Percentiles rank a stretch among this genome's conserved stretches.
These are phyloP conservation scores for Pyrrhoderma noxium DNA, from an alignment of 1,284 basidiomycete species.

Conservation along the genomic window DNA sequence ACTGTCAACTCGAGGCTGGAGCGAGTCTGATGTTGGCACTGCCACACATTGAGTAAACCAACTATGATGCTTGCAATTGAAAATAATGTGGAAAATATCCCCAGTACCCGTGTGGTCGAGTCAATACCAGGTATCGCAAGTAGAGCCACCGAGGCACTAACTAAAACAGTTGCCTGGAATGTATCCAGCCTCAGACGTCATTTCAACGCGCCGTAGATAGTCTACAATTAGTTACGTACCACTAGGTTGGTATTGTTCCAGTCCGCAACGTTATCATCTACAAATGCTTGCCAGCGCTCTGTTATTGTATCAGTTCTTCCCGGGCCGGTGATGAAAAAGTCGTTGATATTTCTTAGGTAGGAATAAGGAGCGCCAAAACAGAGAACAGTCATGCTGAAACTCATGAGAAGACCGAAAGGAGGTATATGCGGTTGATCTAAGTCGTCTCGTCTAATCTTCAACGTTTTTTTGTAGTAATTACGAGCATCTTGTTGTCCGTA, in stretches of 20 bases:
- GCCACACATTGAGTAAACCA: constrained; percentile 51
- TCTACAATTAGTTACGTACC: not conserved
- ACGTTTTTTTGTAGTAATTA: constrained; percentile 6
- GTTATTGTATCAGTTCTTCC: constrained; percentile 39
- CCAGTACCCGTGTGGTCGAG: constrained; percentile 32
- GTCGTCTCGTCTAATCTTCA: constrained; percentile 6
- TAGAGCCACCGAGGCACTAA: constrained; percentile 47
- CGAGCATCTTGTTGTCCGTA: constrained; percentile 18
- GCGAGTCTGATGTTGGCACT: constrained; percentile 41
- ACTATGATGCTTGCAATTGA: constrained; percentile 47
- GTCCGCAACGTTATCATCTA: constrained; percentile 39
- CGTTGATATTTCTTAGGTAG: constrained; percentile 42
- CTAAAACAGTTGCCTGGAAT: constrained; percentile 45
- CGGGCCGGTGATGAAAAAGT: constrained; percentile 11
- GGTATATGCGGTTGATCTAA: constrained; percentile 28
- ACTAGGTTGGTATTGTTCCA: constrained; percentile 9
- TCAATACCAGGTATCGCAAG: constrained; percentile 38
- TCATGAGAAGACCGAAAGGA: constrained; percentile 25
- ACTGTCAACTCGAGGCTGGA: constrained; percentile 21
- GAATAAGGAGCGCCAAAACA: constrained; percentile 49
- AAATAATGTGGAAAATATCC: constrained; percentile 40
- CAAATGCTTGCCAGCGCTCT: constrained; percentile 33
- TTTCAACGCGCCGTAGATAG: not conserved
- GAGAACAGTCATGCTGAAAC: constrained; percentile 33
- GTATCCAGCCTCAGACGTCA: not conserved